Conservation (phyloP, 345 rosid genomes). For the Physaria fendleri region DNA sequence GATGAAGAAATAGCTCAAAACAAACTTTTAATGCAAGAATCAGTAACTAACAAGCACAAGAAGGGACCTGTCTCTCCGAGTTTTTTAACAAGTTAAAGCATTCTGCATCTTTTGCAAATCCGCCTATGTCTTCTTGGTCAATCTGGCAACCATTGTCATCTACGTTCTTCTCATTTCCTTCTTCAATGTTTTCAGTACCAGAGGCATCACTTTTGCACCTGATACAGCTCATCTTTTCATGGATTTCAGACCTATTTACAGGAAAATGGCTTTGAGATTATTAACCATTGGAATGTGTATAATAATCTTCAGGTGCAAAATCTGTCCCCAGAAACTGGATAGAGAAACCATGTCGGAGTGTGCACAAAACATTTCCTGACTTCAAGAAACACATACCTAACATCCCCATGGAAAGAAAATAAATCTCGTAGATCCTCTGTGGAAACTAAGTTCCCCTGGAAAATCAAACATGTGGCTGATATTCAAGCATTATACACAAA, state of each 20-base stretch:
- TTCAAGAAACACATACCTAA: constrained; percentile 40
- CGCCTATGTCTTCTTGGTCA: constrained; percentile 63
- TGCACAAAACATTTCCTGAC: neutral
- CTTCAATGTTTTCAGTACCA: constrained; percentile 24
- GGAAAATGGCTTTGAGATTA: neutral
- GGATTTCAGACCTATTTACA: constrained; percentile 76
- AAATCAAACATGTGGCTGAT: constrained; percentile 14
- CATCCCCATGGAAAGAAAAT: constrained; percentile 68
- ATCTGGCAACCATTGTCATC: constrained; percentile 17
- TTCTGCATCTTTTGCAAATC: constrained; percentile 76
- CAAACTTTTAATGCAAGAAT: constrained; percentile 1
- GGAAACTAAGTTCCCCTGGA: constrained; percentile 82
- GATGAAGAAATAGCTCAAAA: neutral
- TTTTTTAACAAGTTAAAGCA: constrained; percentile 57
- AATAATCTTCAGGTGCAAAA: neutral
- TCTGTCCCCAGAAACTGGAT: neutral
- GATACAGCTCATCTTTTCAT: constrained; percentile 70
- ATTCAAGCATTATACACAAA: constrained; percentile 2
- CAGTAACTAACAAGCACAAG: constrained; percentile 12
- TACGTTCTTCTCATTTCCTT: constrained; percentile 31
- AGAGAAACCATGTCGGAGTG: neutral
- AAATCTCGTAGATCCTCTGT: constrained; percentile 82
- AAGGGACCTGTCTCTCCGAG: constrained; percentile 78
- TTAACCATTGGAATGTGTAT: neutral
- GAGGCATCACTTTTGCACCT: constrained; percentile 47